Evolutionary conservation across 169 alveolate species (phyloP), one percentile per base, ranked within the genome.

Genomic region (Prorocentrum cordatum): DNA sequence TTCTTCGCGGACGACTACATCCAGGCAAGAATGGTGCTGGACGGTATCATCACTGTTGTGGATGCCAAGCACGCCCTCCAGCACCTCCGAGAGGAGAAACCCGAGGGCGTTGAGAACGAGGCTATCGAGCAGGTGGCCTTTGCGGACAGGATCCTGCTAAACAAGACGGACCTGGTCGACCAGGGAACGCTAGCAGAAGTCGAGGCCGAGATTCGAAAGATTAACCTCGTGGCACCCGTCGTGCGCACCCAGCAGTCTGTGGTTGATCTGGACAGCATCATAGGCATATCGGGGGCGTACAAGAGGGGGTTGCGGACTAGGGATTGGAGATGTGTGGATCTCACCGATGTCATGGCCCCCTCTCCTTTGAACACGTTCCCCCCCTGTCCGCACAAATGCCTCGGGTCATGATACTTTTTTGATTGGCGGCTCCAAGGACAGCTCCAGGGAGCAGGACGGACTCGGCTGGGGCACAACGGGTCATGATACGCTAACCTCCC

Each of bases 101-200:
- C 92, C 18, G 86, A 86, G 67, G 92, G 92, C 27, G 85, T 70
- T 2, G 86, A 86, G 72, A 86, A 86, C 61, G 92, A 86, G 35
- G 33, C 91, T 31, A 83, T 79, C 27, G 94, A 93, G 45, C 88
- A 93, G 72, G 42, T 93, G 27, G 94, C 92, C 26, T 93, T 93
- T 22, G 94, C 94, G 18, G 92, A 93, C 87, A 91, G 84, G 36
- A 33, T 93, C 38, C 31, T 93, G 36, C 38, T 92, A 54, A 92
- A 90, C 72, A 92, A 92, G 39, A 31, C 36, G 59, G 94, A 92
- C 32, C 16, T 92, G 72, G 93, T 92, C 4, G 71, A 62, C 7
- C 39, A 10, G 71, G 64, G 18, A 3, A 38, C 7, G 54, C 82
- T 72, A 26, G 50, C 14, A 14, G 10, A 45, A 35, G 2, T 72